A percentile compares a stretch with the other conserved stretches of the same genome.
phyloP scores from a whole-genome alignment of 78 protist genomes.

The Dictyostelium brefeldianum region DNA sequence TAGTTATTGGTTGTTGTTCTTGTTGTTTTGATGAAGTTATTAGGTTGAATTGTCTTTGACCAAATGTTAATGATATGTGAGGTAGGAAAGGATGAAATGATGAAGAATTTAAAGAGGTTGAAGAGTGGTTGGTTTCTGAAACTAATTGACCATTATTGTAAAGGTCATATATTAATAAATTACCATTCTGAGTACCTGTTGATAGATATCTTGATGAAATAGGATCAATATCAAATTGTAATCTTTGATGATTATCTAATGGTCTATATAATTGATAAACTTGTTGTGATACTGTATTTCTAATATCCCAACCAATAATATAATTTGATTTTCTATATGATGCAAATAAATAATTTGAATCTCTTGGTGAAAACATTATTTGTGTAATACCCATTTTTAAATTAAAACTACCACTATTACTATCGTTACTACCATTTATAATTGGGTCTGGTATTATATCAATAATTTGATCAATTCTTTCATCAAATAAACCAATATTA shows the following conservation, averaged over 20 bases:
- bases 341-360: conserved; percentile 55
- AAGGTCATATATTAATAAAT: conserved; percentile 29
- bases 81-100: conserved; percentile 39
- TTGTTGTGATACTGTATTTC: conserved; percentile 34
- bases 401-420: not conserved
- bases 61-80: conserved; percentile 6
- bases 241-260: conserved; percentile 37
- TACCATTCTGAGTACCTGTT: conserved; percentile 62
- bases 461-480: conserved; percentile 12
- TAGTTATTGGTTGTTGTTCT: not conserved
- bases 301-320: conserved; percentile 67
- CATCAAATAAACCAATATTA: conserved; percentile 54
- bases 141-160: not conserved
- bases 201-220: conserved; percentile 27
- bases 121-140: not conserved
- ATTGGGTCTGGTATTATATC: conserved; percentile 44
- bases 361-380: conserved; percentile 19
- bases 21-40: not conserved
- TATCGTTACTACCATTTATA: not conserved
- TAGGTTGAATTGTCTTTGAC: conserved; percentile 49
- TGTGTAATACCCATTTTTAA: conserved; percentile 37
- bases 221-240: conserved; percentile 46
- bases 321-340: conserved; percentile 56
- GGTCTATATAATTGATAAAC: conserved; percentile 10
- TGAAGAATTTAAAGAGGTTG: conserved; percentile 8